Evolutionary conservation across 2,329 filamentous ascomycete genomes (phyloP).

Genomic region (Beauveria varroae): DNA sequence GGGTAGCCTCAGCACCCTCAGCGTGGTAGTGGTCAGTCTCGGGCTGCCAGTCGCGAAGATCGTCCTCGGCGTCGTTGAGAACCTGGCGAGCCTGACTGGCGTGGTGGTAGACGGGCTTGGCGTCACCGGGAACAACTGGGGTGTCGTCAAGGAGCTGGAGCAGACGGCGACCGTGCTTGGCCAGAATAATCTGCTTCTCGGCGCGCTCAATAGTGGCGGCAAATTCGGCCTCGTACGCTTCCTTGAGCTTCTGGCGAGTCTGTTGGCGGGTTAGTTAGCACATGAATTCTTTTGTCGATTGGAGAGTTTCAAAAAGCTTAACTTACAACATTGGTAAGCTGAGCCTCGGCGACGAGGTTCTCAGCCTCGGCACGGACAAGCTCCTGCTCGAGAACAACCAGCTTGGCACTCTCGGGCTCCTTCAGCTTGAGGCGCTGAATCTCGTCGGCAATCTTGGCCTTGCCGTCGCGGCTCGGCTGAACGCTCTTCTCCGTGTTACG

Average conservation of each 20-base stretch:
- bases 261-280: slow-evolving; percentile 26
- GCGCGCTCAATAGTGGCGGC: slow-evolving; percentile 88
- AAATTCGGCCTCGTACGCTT: slow-evolving; percentile 85
- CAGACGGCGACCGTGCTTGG: slow-evolving; percentile 80
- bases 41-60: slow-evolving; percentile 67
- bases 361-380: slow-evolving; percentile 93
- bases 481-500: slow-evolving; percentile 94
- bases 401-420: slow-evolving; percentile 74
- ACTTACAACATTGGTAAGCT: slow-evolving; percentile 86
- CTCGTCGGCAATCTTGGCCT: slow-evolving; percentile 83
- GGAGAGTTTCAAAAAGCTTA: neutral
- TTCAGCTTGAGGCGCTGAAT: slow-evolving; percentile 87
- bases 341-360: slow-evolving; percentile 90
- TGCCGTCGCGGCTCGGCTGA: slow-evolving; percentile 82
- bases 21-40: slow-evolving; percentile 27
- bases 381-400: slow-evolving; percentile 89
- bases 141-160: slow-evolving; percentile 82
- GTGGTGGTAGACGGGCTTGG: slow-evolving; percentile 59
- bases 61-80: slow-evolving; percentile 85
- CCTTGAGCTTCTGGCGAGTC: slow-evolving; percentile 94
- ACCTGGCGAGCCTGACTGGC: slow-evolving; percentile 68
- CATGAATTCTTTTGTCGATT: neutral
- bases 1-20: neutral
- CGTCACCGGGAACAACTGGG: slow-evolving; percentile 80
- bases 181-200: slow-evolving; percentile 93